Conservation (phyloP, 441 rosid species). For the Viola pubescens region DNA sequence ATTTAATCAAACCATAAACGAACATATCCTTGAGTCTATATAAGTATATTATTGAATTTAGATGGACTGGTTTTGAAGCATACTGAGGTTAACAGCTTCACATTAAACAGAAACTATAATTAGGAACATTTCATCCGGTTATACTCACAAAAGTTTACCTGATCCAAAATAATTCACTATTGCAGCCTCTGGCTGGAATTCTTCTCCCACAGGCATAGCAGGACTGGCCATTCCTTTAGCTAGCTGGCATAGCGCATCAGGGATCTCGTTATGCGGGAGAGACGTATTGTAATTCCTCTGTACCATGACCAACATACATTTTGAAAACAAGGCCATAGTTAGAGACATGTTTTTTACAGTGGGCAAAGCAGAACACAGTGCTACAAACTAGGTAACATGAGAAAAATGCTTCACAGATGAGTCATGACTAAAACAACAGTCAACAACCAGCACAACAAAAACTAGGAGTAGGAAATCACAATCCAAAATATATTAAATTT, state of each 20-base stretch:
- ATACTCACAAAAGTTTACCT: slow-evolving; percentile 30
- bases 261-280: slow-evolving; percentile 78
- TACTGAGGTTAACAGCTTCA: not conserved
- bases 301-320: slow-evolving; percentile 19
- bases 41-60: not conserved
- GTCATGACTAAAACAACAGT: too few species aligned
- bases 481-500: too few species aligned
- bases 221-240: slow-evolving; percentile 64
- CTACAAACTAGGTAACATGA: too few species aligned
- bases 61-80: too few species aligned
- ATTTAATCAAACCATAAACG: not conserved
- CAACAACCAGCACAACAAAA: too few species aligned
- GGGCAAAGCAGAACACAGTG: too few species aligned
- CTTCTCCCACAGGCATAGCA: slow-evolving; percentile 71
- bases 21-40: not conserved
- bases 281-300: slow-evolving; percentile 71
- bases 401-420: too few species aligned
- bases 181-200: slow-evolving; percentile 81
- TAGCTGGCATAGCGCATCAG: slow-evolving; percentile 58
- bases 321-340: slow-evolving; percentile 7
- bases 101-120: not conserved
- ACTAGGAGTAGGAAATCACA: too few species aligned
- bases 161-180: slow-evolving; percentile 80
- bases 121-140: too few species aligned
- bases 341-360: too few species aligned